phyloP scores from a whole-genome alignment of 176 grass and related monocot species.

The Phragmites australis region DNA sequence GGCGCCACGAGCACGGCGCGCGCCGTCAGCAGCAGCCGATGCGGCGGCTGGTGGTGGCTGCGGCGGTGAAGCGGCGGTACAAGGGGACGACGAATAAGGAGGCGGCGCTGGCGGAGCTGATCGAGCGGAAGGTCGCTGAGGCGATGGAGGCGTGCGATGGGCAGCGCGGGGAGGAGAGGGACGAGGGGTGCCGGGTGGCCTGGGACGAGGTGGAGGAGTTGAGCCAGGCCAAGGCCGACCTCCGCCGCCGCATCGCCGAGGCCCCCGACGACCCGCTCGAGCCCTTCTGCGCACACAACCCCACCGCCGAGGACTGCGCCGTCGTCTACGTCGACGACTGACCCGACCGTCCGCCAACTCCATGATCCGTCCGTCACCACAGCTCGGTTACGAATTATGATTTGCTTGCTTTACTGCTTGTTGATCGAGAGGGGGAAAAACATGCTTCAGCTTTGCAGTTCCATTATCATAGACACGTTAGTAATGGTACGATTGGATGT shows the following conservation, averaged over 20 bases:
- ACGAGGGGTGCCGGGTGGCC: constrained; percentile 57
- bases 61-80: constrained; percentile 47
- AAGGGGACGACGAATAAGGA: constrained; percentile 70
- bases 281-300: constrained; percentile 61
- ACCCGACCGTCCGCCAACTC: neutral
- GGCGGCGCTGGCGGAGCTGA: constrained; percentile 61
- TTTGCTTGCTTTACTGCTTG: neutral
- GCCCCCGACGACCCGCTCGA: constrained; percentile 63
- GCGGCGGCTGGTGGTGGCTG: constrained; percentile 6
- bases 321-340: constrained; percentile 58
- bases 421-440: neutral
- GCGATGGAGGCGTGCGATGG: constrained; percentile 61
- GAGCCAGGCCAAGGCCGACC: constrained; percentile 68
- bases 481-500: neutral
- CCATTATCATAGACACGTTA: neutral
- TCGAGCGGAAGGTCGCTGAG: constrained; percentile 82
- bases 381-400: neutral
- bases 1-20: neutral
- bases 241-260: constrained; percentile 54
- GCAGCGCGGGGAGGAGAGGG: neutral
- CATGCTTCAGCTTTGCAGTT: neutral
- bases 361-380: neutral
- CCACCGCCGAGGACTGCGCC: constrained; percentile 51
- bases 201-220: constrained; percentile 90
- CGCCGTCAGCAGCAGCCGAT: neutral